Evolutionary conservation across 75 land plant species (phyloP).

Genomic region (Sequoia sempervirens): DNA sequence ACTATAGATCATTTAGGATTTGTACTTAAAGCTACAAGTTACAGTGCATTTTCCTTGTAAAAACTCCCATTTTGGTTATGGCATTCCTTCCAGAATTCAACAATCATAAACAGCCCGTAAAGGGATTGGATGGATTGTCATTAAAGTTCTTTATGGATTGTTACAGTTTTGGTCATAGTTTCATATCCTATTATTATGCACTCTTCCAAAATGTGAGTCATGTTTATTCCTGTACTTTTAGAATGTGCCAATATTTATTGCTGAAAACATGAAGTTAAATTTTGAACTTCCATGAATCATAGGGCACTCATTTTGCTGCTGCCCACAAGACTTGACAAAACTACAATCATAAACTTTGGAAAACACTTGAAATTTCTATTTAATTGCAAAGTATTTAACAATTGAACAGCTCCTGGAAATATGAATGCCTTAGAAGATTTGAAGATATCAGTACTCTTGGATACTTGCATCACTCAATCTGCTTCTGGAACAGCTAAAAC

Average conservation of each 20-base stretch:
- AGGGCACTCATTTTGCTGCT: background rate
- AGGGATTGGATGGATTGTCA: background rate
- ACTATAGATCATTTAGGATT: background rate
- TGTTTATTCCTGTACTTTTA: background rate
- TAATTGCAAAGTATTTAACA: background rate
- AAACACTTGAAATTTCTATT: background rate
- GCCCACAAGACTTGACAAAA: background rate
- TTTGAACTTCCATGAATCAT: background rate
- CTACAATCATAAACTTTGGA: background rate
- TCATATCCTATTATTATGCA: background rate
- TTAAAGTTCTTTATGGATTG: background rate
- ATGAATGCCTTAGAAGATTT: background rate
- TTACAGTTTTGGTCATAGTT: background rate
- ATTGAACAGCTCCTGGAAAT: background rate
- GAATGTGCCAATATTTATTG: background rate
- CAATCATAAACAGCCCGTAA: background rate
- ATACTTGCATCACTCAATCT: background rate
- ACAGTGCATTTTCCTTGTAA: background rate
- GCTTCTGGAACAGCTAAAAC: background rate
- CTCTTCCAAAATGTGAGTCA: background rate
- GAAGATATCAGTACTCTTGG: background rate
- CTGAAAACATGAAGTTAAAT: background rate
- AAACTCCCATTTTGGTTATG: background rate
- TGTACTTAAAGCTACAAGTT: background rate
- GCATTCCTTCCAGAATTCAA: background rate